Conservation (phyloP, 2,329 filamentous ascomycete genomes). For the Alternaria metachromatica region DNA sequence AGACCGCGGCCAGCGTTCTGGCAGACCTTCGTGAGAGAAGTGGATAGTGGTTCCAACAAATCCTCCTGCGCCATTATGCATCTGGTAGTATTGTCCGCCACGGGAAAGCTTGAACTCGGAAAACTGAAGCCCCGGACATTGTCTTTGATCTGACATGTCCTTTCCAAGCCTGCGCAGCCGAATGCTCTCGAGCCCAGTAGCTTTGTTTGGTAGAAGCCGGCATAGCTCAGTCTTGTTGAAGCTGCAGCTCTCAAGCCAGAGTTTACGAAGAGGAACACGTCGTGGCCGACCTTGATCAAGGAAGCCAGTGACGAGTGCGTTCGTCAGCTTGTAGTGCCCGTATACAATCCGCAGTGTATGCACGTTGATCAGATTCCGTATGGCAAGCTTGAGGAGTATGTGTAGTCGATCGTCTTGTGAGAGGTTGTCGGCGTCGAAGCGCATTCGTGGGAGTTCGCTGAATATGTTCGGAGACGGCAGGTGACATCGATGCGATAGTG, state of each 20-base stretch:
- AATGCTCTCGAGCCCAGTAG: constrained; percentile 49
- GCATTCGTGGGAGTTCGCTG: constrained; percentile 49
- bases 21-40: constrained; percentile 15
- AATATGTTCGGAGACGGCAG: constrained; percentile 55
- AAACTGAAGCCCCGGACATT: constrained; percentile 25
- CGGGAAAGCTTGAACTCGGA: constrained; percentile 37
- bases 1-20: constrained; percentile 4
- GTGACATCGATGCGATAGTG: constrained; percentile 55
- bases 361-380: constrained; percentile 51
- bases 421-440: constrained; percentile 49
- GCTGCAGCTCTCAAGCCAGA: constrained; percentile 57
- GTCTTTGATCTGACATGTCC: constrained; percentile 15
- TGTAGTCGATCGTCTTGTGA: constrained; percentile 51
- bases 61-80: constrained; percentile 44
- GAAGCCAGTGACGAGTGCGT: constrained; percentile 50
- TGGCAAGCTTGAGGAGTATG: constrained; percentile 48
- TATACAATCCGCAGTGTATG: constrained; percentile 54
- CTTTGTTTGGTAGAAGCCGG: constrained; percentile 26
- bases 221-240: constrained; percentile 29
- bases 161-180: constrained; percentile 52
- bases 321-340: constrained; percentile 52
- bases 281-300: constrained; percentile 42
- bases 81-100: constrained; percentile 31
- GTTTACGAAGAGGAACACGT: constrained; percentile 43
- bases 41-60: constrained; percentile 40